A percentile compares a stretch with the other conserved stretches of the same genome.
These are phyloP conservation scores for Marasmius sp. DNA, from an alignment of 1,284 basidiomycete species.

Conservation along the genomic window DNA sequence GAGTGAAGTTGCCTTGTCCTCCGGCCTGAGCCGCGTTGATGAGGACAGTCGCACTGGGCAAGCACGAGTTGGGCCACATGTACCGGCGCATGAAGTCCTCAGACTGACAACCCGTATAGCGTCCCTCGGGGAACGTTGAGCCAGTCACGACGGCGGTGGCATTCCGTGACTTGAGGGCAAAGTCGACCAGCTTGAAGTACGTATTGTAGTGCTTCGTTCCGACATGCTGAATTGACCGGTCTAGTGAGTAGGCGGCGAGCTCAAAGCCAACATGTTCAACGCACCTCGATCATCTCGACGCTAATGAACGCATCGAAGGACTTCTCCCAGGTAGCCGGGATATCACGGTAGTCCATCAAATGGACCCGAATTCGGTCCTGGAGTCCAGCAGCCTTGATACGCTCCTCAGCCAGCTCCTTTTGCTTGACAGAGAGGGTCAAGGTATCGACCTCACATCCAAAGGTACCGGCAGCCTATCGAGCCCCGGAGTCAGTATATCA, in stretches of 20 bases:
- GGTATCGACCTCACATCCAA: constrained; percentile 83
- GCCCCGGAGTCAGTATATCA: background rate
- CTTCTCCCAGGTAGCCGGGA: constrained; percentile 74
- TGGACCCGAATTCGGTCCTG: constrained; percentile 77
- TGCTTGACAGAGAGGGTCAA: constrained; percentile 87
- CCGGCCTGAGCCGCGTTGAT: constrained; percentile 66
- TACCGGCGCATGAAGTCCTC: constrained; percentile 90
- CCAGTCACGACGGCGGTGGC: constrained; percentile 78
- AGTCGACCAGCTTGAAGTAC: constrained; percentile 83
- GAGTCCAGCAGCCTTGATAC: constrained; percentile 73
- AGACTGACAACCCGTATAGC: constrained; percentile 71
- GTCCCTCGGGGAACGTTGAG: constrained; percentile 83
- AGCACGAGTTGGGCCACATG: constrained; percentile 91
- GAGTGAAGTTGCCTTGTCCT: constrained; percentile 73
- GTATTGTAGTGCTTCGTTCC: constrained; percentile 68
- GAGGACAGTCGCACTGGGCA: constrained; percentile 78
- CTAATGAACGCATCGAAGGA: constrained; percentile 87
- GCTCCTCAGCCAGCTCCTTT: constrained; percentile 82
- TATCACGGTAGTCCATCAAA: constrained; percentile 83
- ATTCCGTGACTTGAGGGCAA: constrained; percentile 68
- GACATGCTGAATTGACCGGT: constrained; percentile 48
- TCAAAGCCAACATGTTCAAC: no score
- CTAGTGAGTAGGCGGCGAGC: no score
- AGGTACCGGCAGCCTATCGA: constrained; percentile 60
- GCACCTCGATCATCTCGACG: constrained; percentile 88